Base-by-base conservation (phyloP, 129 eudicot genomes). In the Calendula officinalis region DNA sequence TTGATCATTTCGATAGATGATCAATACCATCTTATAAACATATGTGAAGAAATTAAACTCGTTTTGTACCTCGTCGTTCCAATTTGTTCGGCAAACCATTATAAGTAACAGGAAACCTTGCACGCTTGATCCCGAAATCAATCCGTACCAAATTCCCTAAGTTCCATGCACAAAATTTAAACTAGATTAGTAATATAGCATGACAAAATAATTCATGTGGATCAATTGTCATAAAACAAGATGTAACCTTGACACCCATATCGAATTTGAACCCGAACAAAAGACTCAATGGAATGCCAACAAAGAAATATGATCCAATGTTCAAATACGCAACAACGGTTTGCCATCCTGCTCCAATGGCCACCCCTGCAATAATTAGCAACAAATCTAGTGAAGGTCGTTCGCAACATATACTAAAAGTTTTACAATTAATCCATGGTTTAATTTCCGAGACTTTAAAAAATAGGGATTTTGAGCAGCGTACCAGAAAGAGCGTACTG, bases 271-370 rank as follows among this genome's bases (percentile, higher is more conserved):
- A 81, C 37, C 86, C 91, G 64, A 80, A 44, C 15, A 81, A 16
- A 30, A 79, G 72, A 8, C 95, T 81, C 13, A 77, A 39, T 12
- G 95, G 91, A 33, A 82, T 64, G 57, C 91, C 91, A 42, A 84
- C 60, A 36, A 77, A 3, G 42, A 78, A 68, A 79, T 88, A 88
- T 46, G 88, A 88, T 38, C 37, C 84, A 9, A 67, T 50, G 64
- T 80, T 88, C 73, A 88, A 58, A 75, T 74, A 84, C 7, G 88
- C 91, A 22, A 88, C 86, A n/a, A 53, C 11, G 30, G 75, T 72
- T 41, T 88, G 91, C 95, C 95, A 88, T 54, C 95, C 91, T 56
- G 91, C 91, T 73, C 95, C 95, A 16, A 88, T 82, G 11, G 88
- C 95, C 61, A 88, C 95, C 37, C 95, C 91, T 81, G 59, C 53